Conservation (phyloP, 176 grass and related monocot species). For the Carex kokanica region DNA sequence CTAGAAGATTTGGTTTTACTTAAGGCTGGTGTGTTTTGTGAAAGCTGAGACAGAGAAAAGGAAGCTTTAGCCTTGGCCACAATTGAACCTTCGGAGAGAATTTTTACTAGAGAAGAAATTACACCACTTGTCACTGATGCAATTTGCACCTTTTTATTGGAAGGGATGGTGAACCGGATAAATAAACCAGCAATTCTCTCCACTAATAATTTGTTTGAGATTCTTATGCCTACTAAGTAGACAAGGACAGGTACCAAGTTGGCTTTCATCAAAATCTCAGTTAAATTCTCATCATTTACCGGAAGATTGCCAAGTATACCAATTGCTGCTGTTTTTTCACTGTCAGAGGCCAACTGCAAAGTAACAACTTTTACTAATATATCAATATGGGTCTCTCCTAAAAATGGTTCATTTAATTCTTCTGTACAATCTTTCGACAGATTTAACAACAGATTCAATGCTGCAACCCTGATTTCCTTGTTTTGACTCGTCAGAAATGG, state of each 20-base stretch:
- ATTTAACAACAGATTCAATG: slow-evolving; percentile 62
- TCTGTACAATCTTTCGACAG: slow-evolving; percentile 65
- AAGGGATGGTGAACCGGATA: slow-evolving; percentile 67
- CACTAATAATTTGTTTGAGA: slow-evolving; percentile 35
- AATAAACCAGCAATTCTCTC: slow-evolving; percentile 68
- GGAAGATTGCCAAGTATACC: slow-evolving; percentile 74
- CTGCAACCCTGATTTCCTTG: slow-evolving; percentile 46
- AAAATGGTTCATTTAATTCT: slow-evolving; percentile 56
- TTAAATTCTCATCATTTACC: slow-evolving; percentile 55
- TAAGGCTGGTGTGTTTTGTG: slow-evolving; percentile 46
- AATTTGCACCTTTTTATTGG: slow-evolving; percentile 72
- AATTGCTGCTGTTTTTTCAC: slow-evolving; percentile 57
- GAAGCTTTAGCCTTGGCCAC: slow-evolving; percentile 73
- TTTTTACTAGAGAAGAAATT: slow-evolving; percentile 60
- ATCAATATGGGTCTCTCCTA: slow-evolving; percentile 48
- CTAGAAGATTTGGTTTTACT: slow-evolving; percentile 41
- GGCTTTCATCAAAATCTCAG: slow-evolving; percentile 50
- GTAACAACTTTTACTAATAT: slow-evolving; percentile 62
- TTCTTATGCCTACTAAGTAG: slow-evolving; percentile 43
- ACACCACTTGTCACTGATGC: slow-evolving; percentile 50
- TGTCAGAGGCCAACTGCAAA: slow-evolving; percentile 35
- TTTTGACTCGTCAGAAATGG: slow-evolving; percentile 75
- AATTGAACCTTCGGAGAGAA: slow-evolving; percentile 62
- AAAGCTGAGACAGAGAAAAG: slow-evolving; percentile 62
- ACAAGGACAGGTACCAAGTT: slow-evolving; percentile 70